A percentile compares a stretch with the other conserved stretches of the same genome.
Conservation (phyloP, 805 yeast species). For the Jamesozyma spencerorum region DNA sequence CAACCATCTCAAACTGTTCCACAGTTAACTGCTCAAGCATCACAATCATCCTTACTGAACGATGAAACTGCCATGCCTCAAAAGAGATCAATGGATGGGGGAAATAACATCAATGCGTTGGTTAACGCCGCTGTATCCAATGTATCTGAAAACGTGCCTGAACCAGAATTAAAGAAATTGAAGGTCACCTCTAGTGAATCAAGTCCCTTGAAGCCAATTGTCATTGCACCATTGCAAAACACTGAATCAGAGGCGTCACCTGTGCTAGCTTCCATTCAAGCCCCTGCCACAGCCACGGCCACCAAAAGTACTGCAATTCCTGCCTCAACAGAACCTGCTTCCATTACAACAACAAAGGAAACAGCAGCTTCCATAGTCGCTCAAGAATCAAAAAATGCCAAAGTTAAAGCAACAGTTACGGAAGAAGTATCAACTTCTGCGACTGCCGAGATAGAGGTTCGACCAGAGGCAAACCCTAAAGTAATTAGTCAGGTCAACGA, state of each 20-base stretch:
- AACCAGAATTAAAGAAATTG: slow-evolving; percentile 15
- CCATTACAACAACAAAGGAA: slow-evolving; percentile 5
- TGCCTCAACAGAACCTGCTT: slow-evolving; percentile 2
- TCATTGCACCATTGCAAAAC: background rate
- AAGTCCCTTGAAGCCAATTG: background rate
- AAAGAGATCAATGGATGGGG: slow-evolving; percentile 24
- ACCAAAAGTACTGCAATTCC: slow-evolving; percentile 5
- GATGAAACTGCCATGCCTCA: slow-evolving; percentile 4
- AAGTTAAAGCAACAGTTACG: background rate
- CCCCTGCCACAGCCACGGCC: background rate
- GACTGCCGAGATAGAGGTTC: background rate
- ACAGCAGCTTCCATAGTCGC: background rate
- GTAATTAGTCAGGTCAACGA: too few relatives aligned
- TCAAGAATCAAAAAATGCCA: too few relatives aligned
- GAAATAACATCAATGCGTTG: slow-evolving; percentile 21
- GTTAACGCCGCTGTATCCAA: slow-evolving; percentile 22
- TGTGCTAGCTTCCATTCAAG: background rate
- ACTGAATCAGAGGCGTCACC: slow-evolving; percentile 1
- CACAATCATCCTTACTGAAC: background rate
- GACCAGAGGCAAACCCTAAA: too few relatives aligned
- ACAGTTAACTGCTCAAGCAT: background rate
- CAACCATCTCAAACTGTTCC: background rate
- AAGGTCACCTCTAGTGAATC: slow-evolving; percentile 1
- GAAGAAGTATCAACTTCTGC: slow-evolving; percentile 3
- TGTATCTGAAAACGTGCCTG: slow-evolving; percentile 1